Base-by-base conservation (phyloP, 1,139 yeast genomes). In the Lizanozyma gosingica region DNA sequence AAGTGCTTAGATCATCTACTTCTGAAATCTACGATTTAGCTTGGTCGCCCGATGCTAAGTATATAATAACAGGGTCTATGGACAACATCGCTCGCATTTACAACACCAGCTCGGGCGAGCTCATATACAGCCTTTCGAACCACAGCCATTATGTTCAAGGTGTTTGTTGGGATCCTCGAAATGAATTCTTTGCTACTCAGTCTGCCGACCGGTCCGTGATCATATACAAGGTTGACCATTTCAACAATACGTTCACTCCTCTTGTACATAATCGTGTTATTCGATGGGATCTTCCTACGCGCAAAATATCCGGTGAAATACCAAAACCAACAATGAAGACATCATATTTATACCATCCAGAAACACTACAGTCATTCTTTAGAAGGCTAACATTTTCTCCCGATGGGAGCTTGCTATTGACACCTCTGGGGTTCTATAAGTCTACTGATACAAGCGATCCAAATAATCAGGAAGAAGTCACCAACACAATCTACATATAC, bases 71-170 rank as follows among this genome's bases (percentile, higher is more conserved):
- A 2, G 98, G 96, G 1, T 81, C 95, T 9, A 87, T 92, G 87
- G 97, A 92, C 59, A 87, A 88, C 51, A 70, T 78, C 9, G 75
- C 90, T 4, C 67, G 95, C 37, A 71, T 92, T 0, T 86, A 81
- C 54, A 71, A 73, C 46, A 75, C 76, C 2, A 51, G 60, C 1
- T 65, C 72, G 1, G 94, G 92, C 0, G 67, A 70, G 37, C 73
- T 83, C 50, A 68, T 86, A 1, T 63, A 73, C 14, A 80, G 81
- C 42, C 63, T 83, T 38, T 74, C 78, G 2, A 87, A 85, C 47
- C 97, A 92, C 57, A 65, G 67, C 34, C 97, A 90, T 55, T 90
- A 86, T 53, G 94, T 92, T 2, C 99, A 92, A 59, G 99, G 99
- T 2, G 92, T 92, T 3, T 72, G 83, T 0, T 92, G 97, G 97